phyloP scores from a whole-genome alignment of 805 yeast genomes.

The Zygosaccharomyces lentus region DNA sequence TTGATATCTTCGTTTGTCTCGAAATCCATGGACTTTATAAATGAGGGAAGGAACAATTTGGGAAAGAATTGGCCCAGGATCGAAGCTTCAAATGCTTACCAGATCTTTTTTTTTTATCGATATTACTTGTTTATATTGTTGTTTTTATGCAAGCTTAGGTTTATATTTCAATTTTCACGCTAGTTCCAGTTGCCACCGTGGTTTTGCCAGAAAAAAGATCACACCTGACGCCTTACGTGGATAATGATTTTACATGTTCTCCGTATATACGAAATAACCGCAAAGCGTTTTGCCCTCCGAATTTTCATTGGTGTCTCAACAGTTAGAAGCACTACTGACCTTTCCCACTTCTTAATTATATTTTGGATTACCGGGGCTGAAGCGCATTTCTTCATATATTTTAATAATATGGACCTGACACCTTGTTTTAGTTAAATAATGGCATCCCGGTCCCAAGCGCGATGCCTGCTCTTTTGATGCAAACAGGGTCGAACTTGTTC shows the following conservation, averaged over 20 bases:
- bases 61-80: conserved; percentile 2
- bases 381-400: too few relatives aligned
- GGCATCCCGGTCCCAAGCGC: too few relatives aligned
- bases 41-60: neutral
- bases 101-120: conserved; percentile 1
- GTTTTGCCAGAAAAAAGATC: neutral
- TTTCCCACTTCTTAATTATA: too few relatives aligned
- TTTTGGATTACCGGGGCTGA: too few relatives aligned
- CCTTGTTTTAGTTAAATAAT: too few relatives aligned
- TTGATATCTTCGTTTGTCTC: conserved; percentile 66
- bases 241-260: too few relatives aligned
- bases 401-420: too few relatives aligned
- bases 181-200: conserved; percentile 6
- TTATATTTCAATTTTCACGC: conserved; percentile 1
- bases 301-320: too few relatives aligned
- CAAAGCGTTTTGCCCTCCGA: neutral
- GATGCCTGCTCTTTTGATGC: too few relatives aligned
- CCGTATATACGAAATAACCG: neutral
- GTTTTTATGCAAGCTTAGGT: neutral
- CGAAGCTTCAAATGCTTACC: conserved; percentile 1
- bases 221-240: neutral
- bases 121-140: neutral
- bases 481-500: too few relatives aligned
- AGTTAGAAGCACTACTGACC: too few relatives aligned
- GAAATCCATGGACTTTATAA: conserved; percentile 36